phyloP scores from a whole-genome alignment of 2,329 filamentous ascomycete genomes.

The Diaporthe velutina region DNA sequence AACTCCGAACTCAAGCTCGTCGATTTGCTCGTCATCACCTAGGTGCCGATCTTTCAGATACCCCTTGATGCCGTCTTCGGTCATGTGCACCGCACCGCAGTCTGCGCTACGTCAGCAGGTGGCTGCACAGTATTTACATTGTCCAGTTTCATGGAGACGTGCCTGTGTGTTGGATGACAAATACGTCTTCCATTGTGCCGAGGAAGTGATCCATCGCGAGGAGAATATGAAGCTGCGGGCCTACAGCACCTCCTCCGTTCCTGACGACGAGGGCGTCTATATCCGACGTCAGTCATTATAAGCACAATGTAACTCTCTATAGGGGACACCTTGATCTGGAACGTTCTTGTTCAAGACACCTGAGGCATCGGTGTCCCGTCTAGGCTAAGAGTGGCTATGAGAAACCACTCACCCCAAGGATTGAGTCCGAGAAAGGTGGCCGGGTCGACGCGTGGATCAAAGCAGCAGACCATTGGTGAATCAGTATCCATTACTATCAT shows the following conservation, averaged over 20 bases:
- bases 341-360: not conserved
- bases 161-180: slow-evolving; percentile 22
- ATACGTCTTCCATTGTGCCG: not conserved
- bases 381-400: not conserved
- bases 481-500: not conserved
- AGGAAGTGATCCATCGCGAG: slow-evolving; percentile 14
- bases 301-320: no score
- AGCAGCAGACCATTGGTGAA: slow-evolving; percentile 7
- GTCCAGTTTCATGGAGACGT: not conserved
- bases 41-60: slow-evolving; percentile 20
- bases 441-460: slow-evolving; percentile 11
- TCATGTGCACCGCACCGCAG: slow-evolving; percentile 23
- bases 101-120: not conserved
- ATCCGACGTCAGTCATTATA: not conserved
- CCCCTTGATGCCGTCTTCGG: not conserved
- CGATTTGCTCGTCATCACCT: not conserved
- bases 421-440: slow-evolving; percentile 10
- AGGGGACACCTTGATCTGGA: not conserved
- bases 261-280: slow-evolving; percentile 11
- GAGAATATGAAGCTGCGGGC: not conserved
- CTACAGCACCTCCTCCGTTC: slow-evolving; percentile 12
- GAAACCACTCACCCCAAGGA: not conserved
- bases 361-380: not conserved
- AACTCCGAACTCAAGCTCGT: slow-evolving; percentile 11
- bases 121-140: accelerated